Evolutionary conservation across 2,329 filamentous ascomycete species (phyloP).

Genomic region (Neonectria sp.): DNA sequence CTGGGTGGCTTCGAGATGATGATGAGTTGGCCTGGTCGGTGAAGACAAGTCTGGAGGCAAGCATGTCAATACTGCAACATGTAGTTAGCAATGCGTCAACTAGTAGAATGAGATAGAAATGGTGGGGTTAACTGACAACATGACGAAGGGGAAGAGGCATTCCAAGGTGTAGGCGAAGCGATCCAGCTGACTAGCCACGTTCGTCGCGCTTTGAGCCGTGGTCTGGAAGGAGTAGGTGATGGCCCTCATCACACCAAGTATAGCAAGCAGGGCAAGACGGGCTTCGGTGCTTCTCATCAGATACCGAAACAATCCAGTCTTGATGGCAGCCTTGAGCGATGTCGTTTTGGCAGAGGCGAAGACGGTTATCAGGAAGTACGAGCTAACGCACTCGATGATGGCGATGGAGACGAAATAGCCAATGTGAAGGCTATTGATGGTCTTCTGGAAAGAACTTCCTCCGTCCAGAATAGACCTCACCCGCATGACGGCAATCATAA

Average conservation of each 20-base stretch:
- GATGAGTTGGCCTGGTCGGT: conserved; percentile 44
- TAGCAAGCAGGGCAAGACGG: conserved; percentile 54
- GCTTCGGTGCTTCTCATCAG: conserved; percentile 59
- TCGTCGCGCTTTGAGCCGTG: conserved; percentile 54
- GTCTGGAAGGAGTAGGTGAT: conserved; percentile 59
- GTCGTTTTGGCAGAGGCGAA: conserved; percentile 53
- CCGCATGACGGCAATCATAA: conserved; percentile 54
- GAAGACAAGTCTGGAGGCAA: conserved; percentile 53
- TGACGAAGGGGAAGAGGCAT: conserved; percentile 58
- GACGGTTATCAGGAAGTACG: conserved; percentile 56
- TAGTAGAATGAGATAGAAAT: too few relatives aligned
- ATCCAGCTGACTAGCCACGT: conserved; percentile 56
- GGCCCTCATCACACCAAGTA: conserved; percentile 57
- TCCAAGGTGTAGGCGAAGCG: conserved; percentile 60
- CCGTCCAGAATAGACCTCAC: conserved; percentile 49
- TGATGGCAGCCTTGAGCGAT: conserved; percentile 47
- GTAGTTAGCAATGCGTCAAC: not conserved
- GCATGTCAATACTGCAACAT: conserved; percentile 50
- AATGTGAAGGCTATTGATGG: conserved; percentile 58
- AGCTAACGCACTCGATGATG: conserved; percentile 57
- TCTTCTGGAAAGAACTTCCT: conserved; percentile 43
- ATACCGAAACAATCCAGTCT: conserved; percentile 56
- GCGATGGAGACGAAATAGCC: conserved; percentile 60
- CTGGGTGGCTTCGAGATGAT: conserved; percentile 31
- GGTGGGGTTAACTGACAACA: conserved; percentile 51